These are phyloP conservation scores for Zymoseptoria ardabiliae DNA, from an alignment of 2,329 filamentous ascomycete species.

Conservation along the genomic window DNA sequence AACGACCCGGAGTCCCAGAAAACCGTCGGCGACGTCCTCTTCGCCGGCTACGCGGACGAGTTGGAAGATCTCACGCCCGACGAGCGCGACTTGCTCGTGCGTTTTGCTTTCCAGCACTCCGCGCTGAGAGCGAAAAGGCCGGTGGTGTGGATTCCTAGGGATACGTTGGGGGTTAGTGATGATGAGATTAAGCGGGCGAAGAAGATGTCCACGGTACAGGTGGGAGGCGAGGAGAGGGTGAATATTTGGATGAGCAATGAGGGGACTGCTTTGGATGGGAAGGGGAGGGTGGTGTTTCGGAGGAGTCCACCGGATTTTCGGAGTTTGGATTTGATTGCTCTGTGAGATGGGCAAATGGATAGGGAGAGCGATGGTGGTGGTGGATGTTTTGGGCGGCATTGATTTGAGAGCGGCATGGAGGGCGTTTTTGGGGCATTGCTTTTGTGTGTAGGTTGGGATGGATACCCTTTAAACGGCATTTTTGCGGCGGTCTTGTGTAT, in stretches of 20 bases:
- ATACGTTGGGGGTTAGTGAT: conserved; percentile 82
- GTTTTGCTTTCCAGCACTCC: conserved; percentile 82
- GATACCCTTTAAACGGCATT: too few species aligned
- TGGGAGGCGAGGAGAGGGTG: conserved; percentile 21
- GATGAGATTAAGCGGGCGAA: conserved; percentile 80
- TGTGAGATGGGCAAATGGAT: too few species aligned
- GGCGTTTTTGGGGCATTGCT: too few species aligned
- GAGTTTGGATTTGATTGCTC: conserved; percentile 75
- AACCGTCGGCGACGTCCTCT: conserved; percentile 69
- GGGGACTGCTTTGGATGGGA: conserved; percentile 78
- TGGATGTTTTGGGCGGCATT: too few species aligned
- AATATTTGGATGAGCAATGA: conserved; percentile 89
- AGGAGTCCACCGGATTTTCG: conserved; percentile 47
- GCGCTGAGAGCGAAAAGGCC: conserved; percentile 78
- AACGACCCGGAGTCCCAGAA: conserved; percentile 54
- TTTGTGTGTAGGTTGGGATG: too few species aligned
- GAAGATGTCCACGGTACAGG: conserved; percentile 58
- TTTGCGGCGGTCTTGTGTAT: too few species aligned
- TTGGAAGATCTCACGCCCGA: conserved; percentile 89
- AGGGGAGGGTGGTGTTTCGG: conserved; percentile 55
- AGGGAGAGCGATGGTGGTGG: too few species aligned
- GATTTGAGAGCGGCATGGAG: too few species aligned
- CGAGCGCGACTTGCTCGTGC: conserved; percentile 76
- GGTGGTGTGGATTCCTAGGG: conserved; percentile 87
- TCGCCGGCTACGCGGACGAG: conserved; percentile 81